Base-by-base conservation (phyloP, 192 early-diverging fungal genomes). In the Ambispora gerdemannii region DNA sequence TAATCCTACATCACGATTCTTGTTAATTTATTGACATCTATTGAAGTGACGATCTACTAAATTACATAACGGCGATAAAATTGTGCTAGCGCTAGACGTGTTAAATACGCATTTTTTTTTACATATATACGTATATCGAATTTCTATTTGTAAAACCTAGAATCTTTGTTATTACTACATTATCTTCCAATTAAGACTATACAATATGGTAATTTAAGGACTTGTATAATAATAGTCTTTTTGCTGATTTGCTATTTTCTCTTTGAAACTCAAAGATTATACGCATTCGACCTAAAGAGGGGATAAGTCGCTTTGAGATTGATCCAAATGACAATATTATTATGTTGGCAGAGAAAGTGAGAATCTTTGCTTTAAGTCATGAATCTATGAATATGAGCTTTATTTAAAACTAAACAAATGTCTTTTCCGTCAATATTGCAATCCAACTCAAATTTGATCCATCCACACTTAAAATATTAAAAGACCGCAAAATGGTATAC, bases 201-300 rank as follows among this genome's bases (percentile, higher is more conserved):
- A 22, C n/a, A 28, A 11, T 24, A 60, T 60, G n/a, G 17, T 17
- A 60, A n/a, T 0, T 28, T 60, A 60, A 60, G n/a, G n/a, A n/a
- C n/a, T n/a, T n/a, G n/a, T n/a, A n/a, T n/a, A n/a, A n/a, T n/a
- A n/a, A n/a, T n/a, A 28, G 20, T 53, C 4, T 20, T 35, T 27
- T 25, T 63, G 58, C 56, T 43, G 11, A 47, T 33, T 38, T 4
- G n/a, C n/a, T n/a, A n/a, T n/a, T n/a, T n/a, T n/a, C n/a, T n/a
- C n/a, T n/a, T n/a, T n/a, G n/a, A n/a, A n/a, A n/a, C n/a, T 24
- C 15, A n/a, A 60, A 88, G 87, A 79, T 91, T 38, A 80, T 93
- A 32, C 83, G 91, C 64, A 71, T 93, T 63, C 83, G 90, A 43
- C 80, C 84, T 25, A 86, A 87, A 47, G 87, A 88, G 17, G 91